Evolutionary conservation across 805 yeast species (phyloP), one percentile per base, ranked within the genome.

Genomic region (Candida gorgasii): DNA sequence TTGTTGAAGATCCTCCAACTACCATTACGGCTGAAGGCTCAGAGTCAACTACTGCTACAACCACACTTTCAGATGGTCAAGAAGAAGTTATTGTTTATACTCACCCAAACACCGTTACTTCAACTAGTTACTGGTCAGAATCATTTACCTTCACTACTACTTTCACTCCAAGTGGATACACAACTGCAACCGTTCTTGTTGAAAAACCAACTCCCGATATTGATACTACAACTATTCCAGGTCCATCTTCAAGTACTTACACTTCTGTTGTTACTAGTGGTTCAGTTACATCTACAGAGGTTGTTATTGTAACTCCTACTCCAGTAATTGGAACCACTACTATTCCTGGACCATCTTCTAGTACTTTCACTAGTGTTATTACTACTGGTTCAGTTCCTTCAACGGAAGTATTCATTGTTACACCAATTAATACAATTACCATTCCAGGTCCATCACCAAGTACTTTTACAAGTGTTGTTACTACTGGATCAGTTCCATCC

Each of bases 221-320:
- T 16, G 15, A 6, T 26, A 16, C 23, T 16, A 16, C 39, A 4
- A 24, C 39, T 8, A 36, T 20, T 17, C 29, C 39, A 36, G 39
- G 29, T 17, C 7, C 37, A 14, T 34, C 28, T 11, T 6, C 37
- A 5, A 18, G 8, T 20, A 14, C 37, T 17, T 31, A 31, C 14
- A 18, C 23, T 17, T 7, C 35, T 4, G 18, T 13, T 12, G 4
- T 12, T 17, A 31, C 35, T 31, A 17, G 13, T 31, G 35, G 23
- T 31, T n/a, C 35, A 11, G 8, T 5, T 17, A n/a, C 35, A 16
- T 11, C 14, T 18, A 31, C 35, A 17, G 35, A 31, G 18, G 17
- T 28, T 4, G 32, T 28, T 5, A 18, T 28, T 5, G 32, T 14
- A 5, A 28, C 32, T 12, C 32, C 32, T 13, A 8, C 29, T 8